Conservation (phyloP, 148 eudicot species). For the Arbutus unedo region DNA sequence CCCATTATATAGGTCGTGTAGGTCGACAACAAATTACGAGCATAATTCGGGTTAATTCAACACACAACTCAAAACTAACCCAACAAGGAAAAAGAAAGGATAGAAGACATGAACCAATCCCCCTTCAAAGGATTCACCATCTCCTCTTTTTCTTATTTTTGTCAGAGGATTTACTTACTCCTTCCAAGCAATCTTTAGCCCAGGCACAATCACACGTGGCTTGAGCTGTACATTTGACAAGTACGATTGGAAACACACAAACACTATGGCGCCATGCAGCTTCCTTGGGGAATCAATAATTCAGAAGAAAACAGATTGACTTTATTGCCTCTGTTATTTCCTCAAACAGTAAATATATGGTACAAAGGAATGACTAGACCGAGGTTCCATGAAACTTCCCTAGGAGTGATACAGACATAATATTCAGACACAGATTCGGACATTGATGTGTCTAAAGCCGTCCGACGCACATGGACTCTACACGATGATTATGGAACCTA, state of each 20-base stretch:
- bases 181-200: not conserved
- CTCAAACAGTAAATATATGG: not conserved
- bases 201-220: not conserved
- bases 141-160: not conserved
- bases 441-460: too few relatives aligned
- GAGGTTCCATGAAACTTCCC: not conserved
- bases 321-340: not conserved
- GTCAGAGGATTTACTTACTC: too few relatives aligned
- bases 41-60: not conserved
- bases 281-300: not conserved
- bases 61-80: not conserved
- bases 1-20: too few relatives aligned
- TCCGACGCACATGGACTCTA: too few relatives aligned
- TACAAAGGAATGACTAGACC: not conserved
- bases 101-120: not conserved
- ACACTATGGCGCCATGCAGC: not conserved
- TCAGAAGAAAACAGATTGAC: not conserved
- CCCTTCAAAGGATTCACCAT: not conserved
- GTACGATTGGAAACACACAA: not conserved
- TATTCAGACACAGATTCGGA: too few relatives aligned
- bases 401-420: too few relatives aligned
- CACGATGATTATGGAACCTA: too few relatives aligned
- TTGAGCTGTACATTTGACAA: not conserved
- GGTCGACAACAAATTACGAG: not conserved
- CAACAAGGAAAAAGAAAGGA: not conserved